A percentile compares a stretch with the other conserved stretches of the same genome.
Evolutionary conservation across 2,329 filamentous ascomycete species (phyloP).

Genomic region (Ophiostoma angusticollis): DNA sequence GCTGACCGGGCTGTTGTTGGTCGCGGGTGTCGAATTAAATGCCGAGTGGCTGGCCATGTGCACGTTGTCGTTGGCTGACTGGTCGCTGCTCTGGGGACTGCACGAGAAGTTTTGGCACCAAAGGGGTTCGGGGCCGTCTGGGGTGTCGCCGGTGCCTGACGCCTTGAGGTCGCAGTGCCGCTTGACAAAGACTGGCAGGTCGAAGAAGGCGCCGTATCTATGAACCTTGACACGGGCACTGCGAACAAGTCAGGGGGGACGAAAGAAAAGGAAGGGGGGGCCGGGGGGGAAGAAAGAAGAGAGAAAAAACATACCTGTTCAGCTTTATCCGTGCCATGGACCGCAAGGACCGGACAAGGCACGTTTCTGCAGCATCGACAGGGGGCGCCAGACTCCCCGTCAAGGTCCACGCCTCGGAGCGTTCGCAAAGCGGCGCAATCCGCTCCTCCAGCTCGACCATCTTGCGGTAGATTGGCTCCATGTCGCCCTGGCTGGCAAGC

Average conservation of each 20-base stretch:
- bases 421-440: constrained; percentile 25
- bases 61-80: constrained; percentile 7
- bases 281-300: not conserved
- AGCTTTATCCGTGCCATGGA: constrained; percentile 37
- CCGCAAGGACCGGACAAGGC: constrained; percentile 30
- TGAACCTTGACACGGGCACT: constrained; percentile 40
- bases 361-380: constrained; percentile 26
- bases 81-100: constrained; percentile 11
- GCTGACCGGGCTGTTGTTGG: constrained; percentile 1
- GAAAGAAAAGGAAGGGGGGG: too few relatives aligned
- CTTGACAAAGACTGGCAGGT: constrained; percentile 34
- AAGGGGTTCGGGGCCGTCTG: constrained; percentile 19
- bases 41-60: not conserved
- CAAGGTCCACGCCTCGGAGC: constrained; percentile 24
- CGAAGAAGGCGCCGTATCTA: constrained; percentile 37
- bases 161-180: constrained; percentile 36
- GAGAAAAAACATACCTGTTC: constrained; percentile 28
- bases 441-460: constrained; percentile 29
- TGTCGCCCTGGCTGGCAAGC: constrained; percentile 24
- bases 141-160: constrained; percentile 16
- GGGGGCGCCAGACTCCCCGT: constrained; percentile 22
- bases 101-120: constrained; percentile 25
- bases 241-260: not conserved
- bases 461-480: constrained; percentile 26
- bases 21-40: not conserved